Evolutionary conservation across 345 rosid genomes (phyloP), one percentile per base, ranked within the genome.

Genomic region (Brassica nigra): DNA sequence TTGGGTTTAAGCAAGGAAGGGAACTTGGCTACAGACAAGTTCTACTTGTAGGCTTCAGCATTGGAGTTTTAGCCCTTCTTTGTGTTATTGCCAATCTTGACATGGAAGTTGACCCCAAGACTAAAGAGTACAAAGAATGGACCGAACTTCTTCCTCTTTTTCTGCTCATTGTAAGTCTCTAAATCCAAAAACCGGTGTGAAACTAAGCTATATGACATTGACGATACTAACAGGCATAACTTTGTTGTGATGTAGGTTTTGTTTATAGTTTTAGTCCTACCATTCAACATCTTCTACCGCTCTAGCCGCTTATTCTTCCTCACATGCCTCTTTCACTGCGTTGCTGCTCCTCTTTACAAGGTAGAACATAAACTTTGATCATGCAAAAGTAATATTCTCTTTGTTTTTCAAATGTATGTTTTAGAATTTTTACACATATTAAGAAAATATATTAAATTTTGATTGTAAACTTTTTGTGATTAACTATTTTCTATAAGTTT

Each of bases 91-190:
- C 61, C 61, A 54, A 54, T 16, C 61, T 54, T 16, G 61, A 54
- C 61, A 54, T 54, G 61, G 88, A 88, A 65, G 83, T 83, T 79
- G 87, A 88, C 70, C 88, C 89, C 0, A 15, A 77, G 47, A 88
- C 88, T 3, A 68, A 74, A 20, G 80, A 80, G 39, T 88, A 86
- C 81, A 58, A 86, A 69, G 83, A 81, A 28, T 34, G 85, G 2
- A 85, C 89, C 3, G 89, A 88, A 27, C 87, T 88, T 73, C 86
- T 88, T 16, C 89, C 90, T 76, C 71, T 84, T 28, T 20, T 66
- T 49, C 67, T 86, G 36, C 76, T 88, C 44, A 29, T 57, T 59
- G 88, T 86, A 86, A 78, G 85, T 62, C 14, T 0, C 18, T 8
- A 62, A 66, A 71, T 4, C 64, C 55, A 23, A 63, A 63, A 28